Conservation (phyloP, 2,329 filamentous ascomycete genomes). For the Pseudovirgaria hyperparasitica region DNA sequence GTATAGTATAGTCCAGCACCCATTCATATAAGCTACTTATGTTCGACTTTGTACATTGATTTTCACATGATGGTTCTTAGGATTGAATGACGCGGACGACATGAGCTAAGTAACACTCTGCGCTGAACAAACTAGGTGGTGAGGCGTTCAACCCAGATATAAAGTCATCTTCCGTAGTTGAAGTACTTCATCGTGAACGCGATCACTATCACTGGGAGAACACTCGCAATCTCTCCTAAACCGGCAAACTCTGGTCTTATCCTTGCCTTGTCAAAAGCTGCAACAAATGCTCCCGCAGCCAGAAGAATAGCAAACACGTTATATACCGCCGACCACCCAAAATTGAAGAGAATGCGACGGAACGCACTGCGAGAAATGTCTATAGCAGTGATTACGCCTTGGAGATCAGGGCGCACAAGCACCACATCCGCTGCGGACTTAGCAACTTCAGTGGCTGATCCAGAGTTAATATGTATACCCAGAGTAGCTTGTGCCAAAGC, state of each 20-base stretch:
- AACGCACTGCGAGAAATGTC: constrained; percentile 35
- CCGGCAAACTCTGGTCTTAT: constrained; percentile 54
- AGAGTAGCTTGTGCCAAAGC: constrained; percentile 59
- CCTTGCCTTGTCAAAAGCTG: constrained; percentile 37
- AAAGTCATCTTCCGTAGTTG: constrained; percentile 13
- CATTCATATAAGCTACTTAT: no score
- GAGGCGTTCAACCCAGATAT: no score
- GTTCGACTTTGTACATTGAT: no score
- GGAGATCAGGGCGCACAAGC: constrained; percentile 45
- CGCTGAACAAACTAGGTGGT: no score
- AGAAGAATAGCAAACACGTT: constrained; percentile 57
- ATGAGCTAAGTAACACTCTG: no score
- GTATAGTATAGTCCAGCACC: no score
- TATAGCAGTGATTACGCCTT: constrained; percentile 45
- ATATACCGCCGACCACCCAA: constrained; percentile 57
- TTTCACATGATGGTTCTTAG: no score
- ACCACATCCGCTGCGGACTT: constrained; percentile 56
- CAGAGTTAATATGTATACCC: constrained; percentile 54
- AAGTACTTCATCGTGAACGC: constrained; percentile 40
- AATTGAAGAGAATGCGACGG: constrained; percentile 45
- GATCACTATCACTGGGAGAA: constrained; percentile 53
- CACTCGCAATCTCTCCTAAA: constrained; percentile 60
- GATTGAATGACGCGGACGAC: no score
- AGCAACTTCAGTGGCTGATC: constrained; percentile 46
- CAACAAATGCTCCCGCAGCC: constrained; percentile 55